Percentiles rank a stretch among this genome's conserved stretches.
Conservation (phyloP, 2,329 filamentous ascomycete species). For the Rhynchosporium graminicola region DNA sequence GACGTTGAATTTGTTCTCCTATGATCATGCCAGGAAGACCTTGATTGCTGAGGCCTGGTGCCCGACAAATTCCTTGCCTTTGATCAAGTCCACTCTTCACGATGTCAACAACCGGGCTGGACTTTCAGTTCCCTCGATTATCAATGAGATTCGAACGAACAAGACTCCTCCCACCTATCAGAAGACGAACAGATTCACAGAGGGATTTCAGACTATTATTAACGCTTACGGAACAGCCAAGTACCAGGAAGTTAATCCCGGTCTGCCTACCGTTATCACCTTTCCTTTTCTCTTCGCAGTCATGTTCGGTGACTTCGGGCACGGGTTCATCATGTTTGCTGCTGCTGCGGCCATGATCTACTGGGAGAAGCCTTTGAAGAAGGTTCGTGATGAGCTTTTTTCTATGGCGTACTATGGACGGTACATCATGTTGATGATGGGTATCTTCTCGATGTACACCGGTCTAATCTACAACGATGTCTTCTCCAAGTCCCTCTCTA, state of each 20-base stretch:
- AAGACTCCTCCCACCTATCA: slow-evolving; percentile 97
- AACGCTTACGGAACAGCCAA: slow-evolving; percentile 98
- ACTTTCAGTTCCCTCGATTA: slow-evolving; percentile 94
- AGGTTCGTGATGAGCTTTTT: slow-evolving; percentile 90
- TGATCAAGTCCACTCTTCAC: slow-evolving; percentile 90
- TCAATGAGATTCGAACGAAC: slow-evolving; percentile 95
- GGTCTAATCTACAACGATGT: slow-evolving; percentile 97
- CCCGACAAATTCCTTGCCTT: slow-evolving; percentile 82
- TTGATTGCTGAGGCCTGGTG: slow-evolving; percentile 98
- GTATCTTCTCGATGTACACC: slow-evolving; percentile 93
- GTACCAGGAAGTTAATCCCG: slow-evolving; percentile 96
- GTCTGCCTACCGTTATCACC: slow-evolving; percentile 90
- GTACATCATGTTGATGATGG: slow-evolving; percentile 99
- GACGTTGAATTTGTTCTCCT: slow-evolving; percentile 93
- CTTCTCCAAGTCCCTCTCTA: slow-evolving; percentile 89
- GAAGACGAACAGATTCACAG: slow-evolving; percentile 98
- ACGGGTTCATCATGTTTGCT: slow-evolving; percentile 84
- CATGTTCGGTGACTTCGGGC: slow-evolving; percentile 99
- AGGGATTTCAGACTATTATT: slow-evolving; percentile 98
- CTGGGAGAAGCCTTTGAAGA: slow-evolving; percentile 90
- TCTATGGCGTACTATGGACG: slow-evolving; percentile 98
- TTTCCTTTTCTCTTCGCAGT: slow-evolving; percentile 99
- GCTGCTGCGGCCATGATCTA: slow-evolving; percentile 92
- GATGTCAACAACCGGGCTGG: slow-evolving; percentile 96
- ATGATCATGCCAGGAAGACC: slow-evolving; percentile 92